A percentile compares a stretch with the other conserved stretches of the same genome.
phyloP scores from a whole-genome alignment of 257 asterid species.

The Scutellaria galericulata region DNA sequence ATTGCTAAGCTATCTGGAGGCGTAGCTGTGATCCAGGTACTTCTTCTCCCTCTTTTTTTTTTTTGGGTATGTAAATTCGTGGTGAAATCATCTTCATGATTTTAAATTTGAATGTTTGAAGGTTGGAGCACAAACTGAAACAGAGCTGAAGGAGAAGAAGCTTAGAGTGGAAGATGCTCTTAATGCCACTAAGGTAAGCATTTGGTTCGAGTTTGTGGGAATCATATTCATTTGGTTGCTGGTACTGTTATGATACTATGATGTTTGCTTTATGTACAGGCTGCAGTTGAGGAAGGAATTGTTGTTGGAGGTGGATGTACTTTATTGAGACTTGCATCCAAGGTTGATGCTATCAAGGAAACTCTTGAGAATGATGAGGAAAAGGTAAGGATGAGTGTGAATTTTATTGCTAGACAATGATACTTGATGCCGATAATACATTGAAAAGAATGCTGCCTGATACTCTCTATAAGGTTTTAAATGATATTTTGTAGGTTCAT shows the following conservation, averaged over 20 bases:
- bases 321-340: slow-evolving; percentile 79
- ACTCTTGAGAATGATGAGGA: slow-evolving; percentile 86
- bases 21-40: slow-evolving; percentile 97
- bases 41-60: background rate
- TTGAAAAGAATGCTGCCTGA: background rate
- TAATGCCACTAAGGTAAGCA: slow-evolving; percentile 85
- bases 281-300: slow-evolving; percentile 99
- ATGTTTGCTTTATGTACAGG: slow-evolving; percentile 52
- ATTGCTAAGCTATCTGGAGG: slow-evolving; percentile 98
- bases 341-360: slow-evolving; percentile 87
- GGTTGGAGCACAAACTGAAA: slow-evolving; percentile 99
- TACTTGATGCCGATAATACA: background rate
- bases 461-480: slow-evolving; percentile 2
- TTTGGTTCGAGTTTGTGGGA: background rate
- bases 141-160: slow-evolving; percentile 94
- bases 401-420: background rate
- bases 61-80: background rate
- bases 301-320: slow-evolving; percentile 99
- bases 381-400: slow-evolving; percentile 51
- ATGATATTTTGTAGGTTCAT: background rate
- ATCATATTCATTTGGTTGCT: background rate
- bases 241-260: background rate
- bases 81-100: background rate
- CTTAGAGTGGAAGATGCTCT: slow-evolving; percentile 99
- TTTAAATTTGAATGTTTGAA: slow-evolving; percentile 36